Percentiles rank a stretch among this genome's conserved stretches.
phyloP scores from a whole-genome alignment of 345 rosid species.

The Arabidopsis suecica region DNA sequence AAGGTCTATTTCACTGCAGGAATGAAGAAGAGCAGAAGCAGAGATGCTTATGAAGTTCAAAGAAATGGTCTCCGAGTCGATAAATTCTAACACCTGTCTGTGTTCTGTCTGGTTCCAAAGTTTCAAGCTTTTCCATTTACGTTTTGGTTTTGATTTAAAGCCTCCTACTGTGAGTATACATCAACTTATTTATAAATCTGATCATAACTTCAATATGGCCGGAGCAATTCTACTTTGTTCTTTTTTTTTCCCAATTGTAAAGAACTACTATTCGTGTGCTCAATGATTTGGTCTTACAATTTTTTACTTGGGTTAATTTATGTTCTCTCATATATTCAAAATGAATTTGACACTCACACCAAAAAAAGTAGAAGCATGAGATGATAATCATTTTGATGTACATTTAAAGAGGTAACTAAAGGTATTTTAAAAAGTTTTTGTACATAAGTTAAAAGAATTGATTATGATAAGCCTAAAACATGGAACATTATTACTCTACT shows the following conservation, averaged over 20 bases:
- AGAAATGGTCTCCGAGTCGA: constrained; percentile 70
- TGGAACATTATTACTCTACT: no score
- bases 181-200: background rate
- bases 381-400: no score
- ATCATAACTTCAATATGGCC: background rate
- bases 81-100: constrained; percentile 56
- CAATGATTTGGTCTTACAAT: background rate
- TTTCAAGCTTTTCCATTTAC: background rate
- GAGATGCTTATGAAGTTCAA: constrained; percentile 81
- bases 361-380: no score
- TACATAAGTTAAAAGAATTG: background rate
- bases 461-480: background rate
- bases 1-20: constrained; percentile 84
- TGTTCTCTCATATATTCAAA: no score
- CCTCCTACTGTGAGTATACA: background rate
- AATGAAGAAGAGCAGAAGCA: constrained; percentile 69
- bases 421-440: background rate
- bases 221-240: background rate
- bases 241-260: no score
- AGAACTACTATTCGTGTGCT: background rate
- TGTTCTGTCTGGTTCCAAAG: background rate
- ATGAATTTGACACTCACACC: no score
- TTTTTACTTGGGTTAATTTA: background rate
- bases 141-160: background rate
- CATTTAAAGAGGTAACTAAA: background rate